Conservation (phyloP, 345 rosid genomes). For the Citrus australasica region DNA sequence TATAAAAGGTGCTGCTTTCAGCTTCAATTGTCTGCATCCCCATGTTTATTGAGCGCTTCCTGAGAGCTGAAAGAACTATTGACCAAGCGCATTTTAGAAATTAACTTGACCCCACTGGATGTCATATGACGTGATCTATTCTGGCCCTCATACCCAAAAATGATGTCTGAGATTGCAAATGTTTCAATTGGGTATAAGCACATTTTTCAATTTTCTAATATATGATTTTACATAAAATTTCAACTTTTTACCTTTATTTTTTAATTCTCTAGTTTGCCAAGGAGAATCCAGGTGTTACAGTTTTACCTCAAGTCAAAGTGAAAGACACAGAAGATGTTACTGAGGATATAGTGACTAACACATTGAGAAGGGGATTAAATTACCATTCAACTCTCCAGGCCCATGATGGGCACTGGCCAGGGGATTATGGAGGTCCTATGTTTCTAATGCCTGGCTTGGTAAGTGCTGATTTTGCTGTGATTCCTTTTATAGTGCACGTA, state of each 20-base stretch:
- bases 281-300: conserved; percentile 41
- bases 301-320: conserved; percentile 51
- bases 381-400: conserved; percentile 80
- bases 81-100: neutral
- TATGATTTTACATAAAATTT: neutral
- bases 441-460: conserved; percentile 96
- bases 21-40: neutral
- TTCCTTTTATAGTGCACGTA: neutral
- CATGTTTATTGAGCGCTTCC: neutral
- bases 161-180: neutral
- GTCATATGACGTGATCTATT: neutral
- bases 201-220: neutral
- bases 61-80: neutral
- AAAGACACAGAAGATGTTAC: conserved; percentile 58
- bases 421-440: conserved; percentile 99
- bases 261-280: conserved; percentile 52
- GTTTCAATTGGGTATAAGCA: neutral
- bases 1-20: neutral
- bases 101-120: neutral
- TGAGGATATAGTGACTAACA: conserved; percentile 49
- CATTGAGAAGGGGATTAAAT: conserved; percentile 66
- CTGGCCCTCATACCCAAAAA: neutral
- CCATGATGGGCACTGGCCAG: conserved; percentile 95
- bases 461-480: conserved; percentile 16
- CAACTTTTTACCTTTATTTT: neutral